phyloP scores from a whole-genome alignment of 192 early-diverging fungal genomes.

The Mortierella antarctica region DNA sequence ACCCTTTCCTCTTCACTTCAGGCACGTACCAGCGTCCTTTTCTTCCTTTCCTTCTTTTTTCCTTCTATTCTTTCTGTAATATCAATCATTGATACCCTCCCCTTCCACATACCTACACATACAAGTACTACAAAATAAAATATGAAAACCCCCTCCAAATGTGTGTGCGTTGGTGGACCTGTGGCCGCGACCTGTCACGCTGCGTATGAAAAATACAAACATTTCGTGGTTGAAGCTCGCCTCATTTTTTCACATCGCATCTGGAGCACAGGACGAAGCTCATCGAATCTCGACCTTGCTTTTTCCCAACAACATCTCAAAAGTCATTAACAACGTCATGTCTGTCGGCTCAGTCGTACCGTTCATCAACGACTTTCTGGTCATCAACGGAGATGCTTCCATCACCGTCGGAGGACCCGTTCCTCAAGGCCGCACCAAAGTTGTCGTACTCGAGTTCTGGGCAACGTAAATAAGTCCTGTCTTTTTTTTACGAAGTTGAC shows the following conservation, averaged over 20 bases:
- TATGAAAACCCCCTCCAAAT: background rate
- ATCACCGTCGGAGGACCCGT: constrained; percentile 46
- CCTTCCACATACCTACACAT: background rate
- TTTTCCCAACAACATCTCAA: background rate
- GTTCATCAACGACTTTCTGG: constrained; percentile 48
- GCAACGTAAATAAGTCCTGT: constrained; percentile 23
- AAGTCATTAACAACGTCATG: constrained; percentile 13
- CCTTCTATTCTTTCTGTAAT: background rate
- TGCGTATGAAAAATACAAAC: background rate
- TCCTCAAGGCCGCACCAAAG: constrained; percentile 41
- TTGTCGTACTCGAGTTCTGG: constrained; percentile 55
- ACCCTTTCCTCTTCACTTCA: background rate
- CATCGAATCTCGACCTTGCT: background rate
- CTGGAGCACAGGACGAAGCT: too few species aligned
- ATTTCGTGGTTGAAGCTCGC: background rate
- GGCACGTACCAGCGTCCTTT: background rate
- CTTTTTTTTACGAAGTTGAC: background rate
- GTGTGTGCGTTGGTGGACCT: too few species aligned
- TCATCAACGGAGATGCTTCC: constrained; percentile 54
- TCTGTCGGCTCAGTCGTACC: constrained; percentile 45
- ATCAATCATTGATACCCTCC: background rate
- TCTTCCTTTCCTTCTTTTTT: background rate
- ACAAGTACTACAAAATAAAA: background rate
- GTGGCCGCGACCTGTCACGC: too few species aligned
- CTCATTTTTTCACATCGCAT: background rate